A percentile compares a stretch with the other conserved stretches of the same genome.
phyloP scores from a whole-genome alignment of 495 filamentous ascomycete species.

The Xylaria palmicola region DNA sequence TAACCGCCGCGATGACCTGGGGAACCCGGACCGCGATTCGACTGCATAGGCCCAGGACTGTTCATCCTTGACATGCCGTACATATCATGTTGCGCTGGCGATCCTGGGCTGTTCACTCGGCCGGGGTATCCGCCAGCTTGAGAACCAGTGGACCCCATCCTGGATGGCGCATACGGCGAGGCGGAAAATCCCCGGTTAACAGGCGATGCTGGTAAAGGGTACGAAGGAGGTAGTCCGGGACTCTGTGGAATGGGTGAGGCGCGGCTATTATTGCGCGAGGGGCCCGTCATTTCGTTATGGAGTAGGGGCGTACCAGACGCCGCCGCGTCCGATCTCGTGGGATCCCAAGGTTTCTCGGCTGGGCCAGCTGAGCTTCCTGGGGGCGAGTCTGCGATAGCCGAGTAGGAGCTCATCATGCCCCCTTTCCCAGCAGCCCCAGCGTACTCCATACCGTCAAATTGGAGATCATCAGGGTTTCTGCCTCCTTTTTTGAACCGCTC shows the following conservation, averaged over 20 bases:
- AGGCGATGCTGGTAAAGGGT: constrained; percentile 19
- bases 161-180: constrained; percentile 25
- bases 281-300: neutral
- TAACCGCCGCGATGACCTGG: constrained; percentile 15
- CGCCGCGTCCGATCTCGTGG: constrained; percentile 25
- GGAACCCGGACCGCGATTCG: constrained; percentile 17
- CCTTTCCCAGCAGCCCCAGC: constrained; percentile 31
- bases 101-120: constrained; percentile 24
- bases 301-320: constrained; percentile 24
- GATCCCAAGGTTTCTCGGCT: constrained; percentile 29
- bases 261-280: constrained; percentile 22
- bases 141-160: constrained; percentile 29
- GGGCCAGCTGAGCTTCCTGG: constrained; percentile 26
- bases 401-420: constrained; percentile 30
- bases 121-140: constrained; percentile 21
- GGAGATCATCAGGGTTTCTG: constrained; percentile 45
- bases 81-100: constrained; percentile 9
- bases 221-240: constrained; percentile 22
- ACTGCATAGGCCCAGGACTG: constrained; percentile 17
- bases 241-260: constrained; percentile 26
- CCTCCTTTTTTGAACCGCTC: constrained; percentile 52
- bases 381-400: constrained; percentile 38
- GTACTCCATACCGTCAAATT: constrained; percentile 41
- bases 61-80: constrained; percentile 23
- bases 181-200: constrained; percentile 34